A percentile compares a stretch with the other conserved stretches of the same genome.
Conservation (phyloP, 768 basidiomycete species). For the Dentipellis sp. region DNA sequence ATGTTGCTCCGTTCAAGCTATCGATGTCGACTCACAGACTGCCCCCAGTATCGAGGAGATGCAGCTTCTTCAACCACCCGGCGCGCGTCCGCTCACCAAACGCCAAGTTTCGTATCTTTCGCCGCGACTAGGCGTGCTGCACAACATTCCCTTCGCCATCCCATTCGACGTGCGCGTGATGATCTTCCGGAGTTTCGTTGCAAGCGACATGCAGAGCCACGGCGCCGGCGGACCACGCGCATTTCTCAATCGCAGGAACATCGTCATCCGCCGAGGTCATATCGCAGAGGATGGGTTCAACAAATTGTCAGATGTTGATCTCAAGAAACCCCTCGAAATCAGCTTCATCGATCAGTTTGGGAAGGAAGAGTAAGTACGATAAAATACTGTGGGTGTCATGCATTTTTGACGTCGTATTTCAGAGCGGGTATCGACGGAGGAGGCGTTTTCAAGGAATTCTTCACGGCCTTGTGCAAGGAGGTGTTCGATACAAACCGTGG, state of each 20-base stretch:
- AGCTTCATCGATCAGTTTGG: conserved; percentile 90
- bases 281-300: conserved; percentile 93
- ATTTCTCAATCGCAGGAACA: conserved; percentile 20
- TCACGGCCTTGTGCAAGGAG: conserved; percentile 87
- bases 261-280: conserved; percentile 58
- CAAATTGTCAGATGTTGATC: conserved; percentile 60
- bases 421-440: conserved; percentile 94
- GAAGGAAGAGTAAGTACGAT: conserved; percentile 59
- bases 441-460: conserved; percentile 96
- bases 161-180: conserved; percentile 88
- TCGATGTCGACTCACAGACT: not conserved
- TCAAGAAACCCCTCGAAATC: conserved; percentile 82
- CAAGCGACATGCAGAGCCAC: conserved; percentile 38
- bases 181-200: conserved; percentile 81
- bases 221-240: conserved; percentile 9
- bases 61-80: conserved; percentile 28
- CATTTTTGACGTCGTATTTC: conserved; percentile 7
- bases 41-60: conserved; percentile 54
- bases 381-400: not conserved
- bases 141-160: conserved; percentile 94
- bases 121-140: conserved; percentile 81
- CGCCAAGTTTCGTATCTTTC: conserved; percentile 69
- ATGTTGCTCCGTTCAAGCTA: conserved; percentile 19
- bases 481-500: conserved; percentile 94
- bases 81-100: conserved; percentile 35